Evolutionary conservation across 78 protist species (phyloP).

Genomic region (Pigoraptor vietnamica): DNA sequence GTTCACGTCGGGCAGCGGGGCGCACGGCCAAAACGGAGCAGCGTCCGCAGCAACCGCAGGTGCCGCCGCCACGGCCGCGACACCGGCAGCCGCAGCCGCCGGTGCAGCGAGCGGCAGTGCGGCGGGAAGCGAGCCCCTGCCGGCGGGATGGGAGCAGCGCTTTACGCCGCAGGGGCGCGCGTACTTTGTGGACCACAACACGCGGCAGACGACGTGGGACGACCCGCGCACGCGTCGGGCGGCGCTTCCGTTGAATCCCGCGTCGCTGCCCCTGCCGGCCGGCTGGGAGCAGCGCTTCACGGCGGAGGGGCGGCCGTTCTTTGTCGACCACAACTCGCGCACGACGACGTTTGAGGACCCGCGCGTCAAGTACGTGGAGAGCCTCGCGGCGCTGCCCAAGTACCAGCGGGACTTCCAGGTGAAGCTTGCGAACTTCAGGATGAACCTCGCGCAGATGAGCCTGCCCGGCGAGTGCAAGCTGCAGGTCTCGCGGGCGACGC

Average conservation of each 20-base stretch:
- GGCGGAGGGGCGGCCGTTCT: slow-evolving; percentile 41
- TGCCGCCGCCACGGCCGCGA: not conserved
- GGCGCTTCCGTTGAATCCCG: not conserved
- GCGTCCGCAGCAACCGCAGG: not conserved
- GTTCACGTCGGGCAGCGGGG: not conserved
- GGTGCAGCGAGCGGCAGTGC: not conserved
- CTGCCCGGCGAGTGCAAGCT: not conserved
- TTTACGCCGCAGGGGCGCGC: slow-evolving; percentile 41
- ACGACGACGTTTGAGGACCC: slow-evolving; percentile 45
- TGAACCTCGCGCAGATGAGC: not conserved
- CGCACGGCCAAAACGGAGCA: not conserved
- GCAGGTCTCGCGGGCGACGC: not conserved
- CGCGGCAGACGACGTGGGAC: slow-evolving; percentile 36
- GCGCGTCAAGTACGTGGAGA: not conserved
- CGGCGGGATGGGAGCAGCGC: slow-evolving; percentile 41
- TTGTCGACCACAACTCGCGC: slow-evolving; percentile 48
- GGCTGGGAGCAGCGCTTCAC: slow-evolving; percentile 47
- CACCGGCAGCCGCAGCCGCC: not conserved
- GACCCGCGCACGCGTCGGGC: slow-evolving; percentile 8
- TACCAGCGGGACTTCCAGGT: not conserved
- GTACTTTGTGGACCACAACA: slow-evolving; percentile 58
- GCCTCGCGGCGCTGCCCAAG: not conserved
- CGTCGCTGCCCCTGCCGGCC: slow-evolving; percentile 33
- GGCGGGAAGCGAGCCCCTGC: not conserved
- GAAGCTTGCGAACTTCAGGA: not conserved